Conservation (phyloP, 495 filamentous ascomycete genomes). For the Sordaria brevicollis region DNA sequence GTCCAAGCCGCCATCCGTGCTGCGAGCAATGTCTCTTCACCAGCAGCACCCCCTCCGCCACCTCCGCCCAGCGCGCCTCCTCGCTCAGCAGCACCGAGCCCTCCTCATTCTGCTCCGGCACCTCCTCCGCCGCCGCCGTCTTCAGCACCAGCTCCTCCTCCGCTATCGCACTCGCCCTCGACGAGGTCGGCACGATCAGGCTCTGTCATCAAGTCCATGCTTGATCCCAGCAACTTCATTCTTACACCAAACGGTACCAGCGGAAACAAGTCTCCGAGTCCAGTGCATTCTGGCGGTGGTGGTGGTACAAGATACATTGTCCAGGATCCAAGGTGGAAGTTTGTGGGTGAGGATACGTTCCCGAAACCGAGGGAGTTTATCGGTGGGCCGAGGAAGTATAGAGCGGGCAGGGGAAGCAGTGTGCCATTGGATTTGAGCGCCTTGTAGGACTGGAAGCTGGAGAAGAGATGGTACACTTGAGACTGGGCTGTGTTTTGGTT, state of each 20-base stretch:
- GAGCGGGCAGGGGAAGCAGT: slow-evolving; percentile 85
- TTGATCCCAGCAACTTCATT: slow-evolving; percentile 71
- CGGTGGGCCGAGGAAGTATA: slow-evolving; percentile 63
- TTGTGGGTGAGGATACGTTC: slow-evolving; percentile 68
- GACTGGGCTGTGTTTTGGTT: too few relatives aligned
- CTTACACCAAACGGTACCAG: slow-evolving; percentile 43
- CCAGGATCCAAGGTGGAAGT: slow-evolving; percentile 78
- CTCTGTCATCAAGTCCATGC: slow-evolving; percentile 41
- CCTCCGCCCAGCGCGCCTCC: slow-evolving; percentile 27
- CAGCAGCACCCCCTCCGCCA: slow-evolving; percentile 34
- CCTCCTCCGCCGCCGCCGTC: slow-evolving; percentile 25
- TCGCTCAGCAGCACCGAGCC: slow-evolving; percentile 22
- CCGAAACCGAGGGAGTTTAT: slow-evolving; percentile 76
- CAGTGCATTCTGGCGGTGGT: slow-evolving; percentile 29
- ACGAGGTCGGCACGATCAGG: slow-evolving; percentile 19
- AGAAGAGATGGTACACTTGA: background rate
- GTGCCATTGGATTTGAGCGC: slow-evolving; percentile 76
- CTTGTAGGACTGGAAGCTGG: slow-evolving; percentile 10
- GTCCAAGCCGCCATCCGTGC: slow-evolving; percentile 41
- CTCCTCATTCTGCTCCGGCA: slow-evolving; percentile 22
- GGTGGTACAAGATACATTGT: slow-evolving; percentile 44
- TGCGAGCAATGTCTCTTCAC: slow-evolving; percentile 32
- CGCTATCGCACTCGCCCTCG: slow-evolving; percentile 24
- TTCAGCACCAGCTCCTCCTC: slow-evolving; percentile 25
- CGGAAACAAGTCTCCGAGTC: slow-evolving; percentile 19